A percentile compares a stretch with the other conserved stretches of the same genome.
These are phyloP conservation scores for Amanita phalloides DNA, from an alignment of 768 basidiomycete genomes.

Conservation along the genomic window DNA sequence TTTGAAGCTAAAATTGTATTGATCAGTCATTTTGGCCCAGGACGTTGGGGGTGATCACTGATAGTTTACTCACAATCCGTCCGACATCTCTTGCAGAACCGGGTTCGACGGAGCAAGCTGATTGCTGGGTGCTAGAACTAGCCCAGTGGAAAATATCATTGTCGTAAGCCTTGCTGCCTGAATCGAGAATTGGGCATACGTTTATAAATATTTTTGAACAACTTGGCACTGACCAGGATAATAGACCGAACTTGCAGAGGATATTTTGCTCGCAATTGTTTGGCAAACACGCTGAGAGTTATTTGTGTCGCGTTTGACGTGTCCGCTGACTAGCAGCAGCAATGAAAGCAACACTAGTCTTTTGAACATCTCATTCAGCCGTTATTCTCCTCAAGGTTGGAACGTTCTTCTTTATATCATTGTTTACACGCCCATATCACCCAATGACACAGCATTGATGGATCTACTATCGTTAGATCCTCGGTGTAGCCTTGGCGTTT, in stretches of 20 bases:
- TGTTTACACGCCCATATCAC: no score
- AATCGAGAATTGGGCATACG: no score
- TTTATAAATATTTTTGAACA: no score
- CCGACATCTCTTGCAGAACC: slow-evolving; percentile 3
- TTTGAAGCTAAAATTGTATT: neutral
- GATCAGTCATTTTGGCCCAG: neutral
- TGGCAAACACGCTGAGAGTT: neutral
- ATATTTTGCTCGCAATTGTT: neutral
- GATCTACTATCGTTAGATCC: no score
- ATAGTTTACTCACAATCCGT: neutral
- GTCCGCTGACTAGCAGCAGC: no score
- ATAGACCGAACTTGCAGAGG: neutral
- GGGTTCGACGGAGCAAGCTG: slow-evolving; percentile 3
- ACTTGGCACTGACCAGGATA: neutral
- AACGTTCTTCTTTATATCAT: no score
- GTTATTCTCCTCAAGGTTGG: no score
- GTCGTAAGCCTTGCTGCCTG: neutral
- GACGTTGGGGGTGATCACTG: no score
- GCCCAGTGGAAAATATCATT: slow-evolving; percentile 1
- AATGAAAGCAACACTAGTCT: no score
- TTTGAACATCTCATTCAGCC: no score
- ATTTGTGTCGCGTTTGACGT: neutral
- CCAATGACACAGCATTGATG: no score
- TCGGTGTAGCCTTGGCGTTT: no score
- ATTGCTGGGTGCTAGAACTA: neutral